Evolutionary conservation across 805 yeast genomes (phyloP), one percentile per base, ranked within the genome.

Genomic region (Spathaspora boniae): DNA sequence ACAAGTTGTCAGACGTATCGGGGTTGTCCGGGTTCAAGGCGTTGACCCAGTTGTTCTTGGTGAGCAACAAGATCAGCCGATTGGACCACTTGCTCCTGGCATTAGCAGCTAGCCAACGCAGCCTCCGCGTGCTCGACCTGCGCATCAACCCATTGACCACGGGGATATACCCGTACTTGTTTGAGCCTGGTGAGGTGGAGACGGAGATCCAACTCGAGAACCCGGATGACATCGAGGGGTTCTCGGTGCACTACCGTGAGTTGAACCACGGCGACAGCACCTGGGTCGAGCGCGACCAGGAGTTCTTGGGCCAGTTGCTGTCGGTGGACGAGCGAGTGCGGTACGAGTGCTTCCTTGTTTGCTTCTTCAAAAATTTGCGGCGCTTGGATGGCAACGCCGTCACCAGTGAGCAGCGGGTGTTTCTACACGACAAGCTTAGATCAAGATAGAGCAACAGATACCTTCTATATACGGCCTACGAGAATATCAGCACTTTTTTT

Each of bases 221-320:
- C 4, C 49, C 63, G 31, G 78, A 74, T 32, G 80, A 74, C 41
- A 70, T 75, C 16, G 78, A 72, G 43, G 73, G 70, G 16, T 75
- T 75, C 38, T 57, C 70, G 1, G 63, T 66, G 6, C 74, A 69
- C 37, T 75, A 71, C 45, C 56, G 63, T 19, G 60, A 71, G 4
- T 50, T 73, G 15, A 60, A 57, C 37, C 60, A 54, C 32, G 22
- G 26, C 36, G 40, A 47, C 16, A 47, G 53, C 34, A 58, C 58
- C 21, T 74, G 78, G 75, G 48, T 47, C 2, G 53, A 44, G 14
- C 57, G 73, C 44, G 71, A 68, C 43, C 47, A 48, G 4, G 46
- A 42, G 33, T 65, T 58, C 40, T 41, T 57, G 14, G 46, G 48
- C 17, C 43, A 47, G 17, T 44, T 66, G 38, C 16, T 34, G 5